Conservation (phyloP, 306 rosid species). For the Astragalus glycyphyllos region DNA sequence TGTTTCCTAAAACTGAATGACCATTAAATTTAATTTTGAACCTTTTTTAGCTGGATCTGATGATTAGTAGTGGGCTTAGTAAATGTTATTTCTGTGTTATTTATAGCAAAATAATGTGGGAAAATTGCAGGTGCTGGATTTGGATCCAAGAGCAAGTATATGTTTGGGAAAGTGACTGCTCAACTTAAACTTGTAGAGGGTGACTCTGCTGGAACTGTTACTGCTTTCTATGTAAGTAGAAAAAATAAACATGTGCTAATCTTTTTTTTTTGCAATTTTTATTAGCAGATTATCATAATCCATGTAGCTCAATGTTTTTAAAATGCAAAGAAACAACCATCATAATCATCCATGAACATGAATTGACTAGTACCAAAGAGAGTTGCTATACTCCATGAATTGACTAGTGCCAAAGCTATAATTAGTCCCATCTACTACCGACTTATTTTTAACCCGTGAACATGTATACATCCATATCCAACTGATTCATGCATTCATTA, state of each 20-base stretch:
- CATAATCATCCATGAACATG: conserved; percentile 1
- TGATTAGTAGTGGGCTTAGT: background rate
- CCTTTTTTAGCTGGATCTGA: conserved; percentile 4
- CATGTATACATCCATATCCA: no score
- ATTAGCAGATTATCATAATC: conserved; percentile 19
- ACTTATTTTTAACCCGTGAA: conserved; percentile 30
- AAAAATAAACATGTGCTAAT: background rate
- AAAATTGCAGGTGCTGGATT: conserved; percentile 88
- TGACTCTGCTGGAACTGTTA: conserved; percentile 95
- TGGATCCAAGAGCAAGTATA: conserved; percentile 72
- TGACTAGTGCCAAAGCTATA: conserved; percentile 31
- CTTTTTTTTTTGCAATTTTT: background rate
- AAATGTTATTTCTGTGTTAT: background rate
- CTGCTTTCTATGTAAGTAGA: conserved; percentile 84
- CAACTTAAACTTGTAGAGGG: conserved; percentile 90
- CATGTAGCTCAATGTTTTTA: background rate
- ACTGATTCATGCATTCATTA: no score
- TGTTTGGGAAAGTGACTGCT: conserved; percentile 86
- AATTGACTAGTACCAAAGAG: background rate
- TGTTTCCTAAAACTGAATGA: conserved; percentile 17
- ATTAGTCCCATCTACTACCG: conserved; percentile 41
- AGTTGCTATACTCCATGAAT: conserved; percentile 6
- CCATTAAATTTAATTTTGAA: background rate
- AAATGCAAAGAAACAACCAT: conserved; percentile 42
- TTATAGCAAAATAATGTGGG: background rate